A percentile compares a stretch with the other conserved stretches of the same genome.
These are phyloP conservation scores for Catenaria anguillulae DNA, from an alignment of 371 early-diverging fungal species.

Conservation along the genomic window DNA sequence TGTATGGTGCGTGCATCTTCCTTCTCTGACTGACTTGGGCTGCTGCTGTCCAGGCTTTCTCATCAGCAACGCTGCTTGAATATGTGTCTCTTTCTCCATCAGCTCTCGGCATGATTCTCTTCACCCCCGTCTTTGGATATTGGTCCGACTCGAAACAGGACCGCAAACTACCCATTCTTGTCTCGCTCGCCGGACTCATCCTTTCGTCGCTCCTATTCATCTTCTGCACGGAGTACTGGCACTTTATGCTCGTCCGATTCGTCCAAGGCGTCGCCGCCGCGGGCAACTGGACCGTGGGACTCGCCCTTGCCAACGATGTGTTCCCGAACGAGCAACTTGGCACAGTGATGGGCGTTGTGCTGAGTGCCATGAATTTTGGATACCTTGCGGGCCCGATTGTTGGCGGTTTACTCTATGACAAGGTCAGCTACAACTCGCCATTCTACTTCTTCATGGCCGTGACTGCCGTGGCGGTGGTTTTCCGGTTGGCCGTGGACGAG, in stretches of 20 bases:
- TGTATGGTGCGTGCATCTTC: slow-evolving; percentile 35
- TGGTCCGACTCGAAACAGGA: slow-evolving; percentile 55
- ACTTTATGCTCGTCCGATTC: slow-evolving; percentile 52
- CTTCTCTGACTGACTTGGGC: neutral
- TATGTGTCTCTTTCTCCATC: neutral
- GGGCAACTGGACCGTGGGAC: slow-evolving; percentile 43
- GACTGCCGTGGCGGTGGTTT: neutral
- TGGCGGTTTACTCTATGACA: slow-evolving; percentile 56
- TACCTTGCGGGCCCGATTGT: slow-evolving; percentile 58
- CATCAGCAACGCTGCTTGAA: neutral
- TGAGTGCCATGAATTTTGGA: slow-evolving; percentile 55
- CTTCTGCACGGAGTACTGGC: slow-evolving; percentile 43
- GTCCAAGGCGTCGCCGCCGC: slow-evolving; percentile 65
- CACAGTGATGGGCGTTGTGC: slow-evolving; percentile 55
- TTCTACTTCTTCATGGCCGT: slow-evolving; percentile 36
- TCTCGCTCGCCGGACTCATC: slow-evolving; percentile 48
- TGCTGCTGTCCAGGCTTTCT: neutral
- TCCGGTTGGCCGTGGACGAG: neutral
- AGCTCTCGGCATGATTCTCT: slow-evolving; percentile 57
- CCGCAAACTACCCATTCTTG: slow-evolving; percentile 57
- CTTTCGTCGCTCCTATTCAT: slow-evolving; percentile 53
- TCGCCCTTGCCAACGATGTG: slow-evolving; percentile 51
- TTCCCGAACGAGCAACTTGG: slow-evolving; percentile 54
- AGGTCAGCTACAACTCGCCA: slow-evolving; percentile 47
- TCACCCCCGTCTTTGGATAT: slow-evolving; percentile 61